Percentiles rank a stretch among this genome's conserved stretches.
Evolutionary conservation across 108 stramenopile species (phyloP).

Genomic region (Cyclotella sp.): DNA sequence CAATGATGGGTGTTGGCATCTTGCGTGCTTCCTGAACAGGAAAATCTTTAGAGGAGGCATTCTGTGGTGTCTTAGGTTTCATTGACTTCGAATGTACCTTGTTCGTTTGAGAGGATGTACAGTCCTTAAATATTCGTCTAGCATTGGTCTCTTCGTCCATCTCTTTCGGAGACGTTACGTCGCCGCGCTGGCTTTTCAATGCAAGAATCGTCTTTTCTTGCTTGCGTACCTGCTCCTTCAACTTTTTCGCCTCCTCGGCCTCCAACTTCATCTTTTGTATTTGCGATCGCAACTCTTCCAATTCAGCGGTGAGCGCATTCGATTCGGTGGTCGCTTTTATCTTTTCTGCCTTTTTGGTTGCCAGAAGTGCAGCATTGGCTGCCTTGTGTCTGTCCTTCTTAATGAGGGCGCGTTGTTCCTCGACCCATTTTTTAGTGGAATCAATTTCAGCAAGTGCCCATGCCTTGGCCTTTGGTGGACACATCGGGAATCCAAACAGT

Average conservation of each 20-base stretch:
- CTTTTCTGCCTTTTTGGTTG: slow-evolving; percentile 39
- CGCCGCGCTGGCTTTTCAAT: slow-evolving; percentile 12
- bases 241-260: slow-evolving; percentile 51
- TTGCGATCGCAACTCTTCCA: slow-evolving; percentile 70
- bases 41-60: neutral
- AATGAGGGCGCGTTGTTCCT: slow-evolving; percentile 50
- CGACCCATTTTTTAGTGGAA: slow-evolving; percentile 50
- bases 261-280: slow-evolving; percentile 69
- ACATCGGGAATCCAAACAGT: neutral
- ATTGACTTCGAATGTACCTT: neutral
- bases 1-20: neutral
- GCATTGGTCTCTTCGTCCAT: neutral
- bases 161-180: neutral
- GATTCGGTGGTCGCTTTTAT: slow-evolving; percentile 12
- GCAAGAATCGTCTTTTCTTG: slow-evolving; percentile 41
- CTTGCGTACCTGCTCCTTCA: slow-evolving; percentile 42
- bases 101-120: slow-evolving; percentile 17
- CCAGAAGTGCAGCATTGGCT: slow-evolving; percentile 54
- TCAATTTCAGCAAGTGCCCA: slow-evolving; percentile 56
- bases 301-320: slow-evolving; percentile 50
- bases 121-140: slow-evolving; percentile 16
- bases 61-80: slow-evolving; percentile 5
- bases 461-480: slow-evolving; percentile 41
- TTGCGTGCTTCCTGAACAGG: slow-evolving; percentile 19
- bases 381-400: slow-evolving; percentile 55